phyloP scores from a whole-genome alignment of 768 basidiomycete genomes.

The Amanita pallidorosea region DNA sequence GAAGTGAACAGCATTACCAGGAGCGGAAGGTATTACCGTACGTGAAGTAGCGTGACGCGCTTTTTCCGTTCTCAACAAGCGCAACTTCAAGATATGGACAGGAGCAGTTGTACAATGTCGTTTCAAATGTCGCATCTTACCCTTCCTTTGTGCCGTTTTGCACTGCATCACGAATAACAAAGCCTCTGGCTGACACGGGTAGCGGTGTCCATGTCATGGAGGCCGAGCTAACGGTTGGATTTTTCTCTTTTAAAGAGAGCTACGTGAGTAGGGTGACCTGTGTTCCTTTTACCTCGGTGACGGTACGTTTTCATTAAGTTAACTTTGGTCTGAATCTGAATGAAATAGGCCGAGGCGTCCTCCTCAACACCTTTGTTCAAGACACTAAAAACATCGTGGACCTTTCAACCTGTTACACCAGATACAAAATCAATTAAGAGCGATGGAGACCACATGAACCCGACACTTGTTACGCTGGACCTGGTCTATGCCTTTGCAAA shows the following conservation, averaged over 20 bases:
- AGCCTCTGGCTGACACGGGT: constrained; percentile 15
- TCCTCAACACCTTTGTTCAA: constrained; percentile 69
- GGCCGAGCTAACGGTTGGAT: constrained; percentile 83
- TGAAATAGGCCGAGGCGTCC: constrained; percentile 53
- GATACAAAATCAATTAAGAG: constrained; percentile 22
- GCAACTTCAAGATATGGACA: constrained; percentile 54
- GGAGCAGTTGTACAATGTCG: constrained; percentile 72
- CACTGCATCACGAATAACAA: constrained; percentile 56
- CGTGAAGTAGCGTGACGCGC: constrained; percentile 20
- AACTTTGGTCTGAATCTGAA: neutral
- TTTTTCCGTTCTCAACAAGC: constrained; percentile 1
- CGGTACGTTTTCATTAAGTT: constrained; percentile 34
- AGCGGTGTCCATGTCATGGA: constrained; percentile 42
- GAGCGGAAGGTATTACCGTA: constrained; percentile 87
- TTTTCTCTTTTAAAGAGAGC: constrained; percentile 77
- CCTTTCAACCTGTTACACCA: constrained; percentile 46
- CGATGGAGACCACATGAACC: constrained; percentile 18
- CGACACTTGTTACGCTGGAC: constrained; percentile 81
- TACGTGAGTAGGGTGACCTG: constrained; percentile 83
- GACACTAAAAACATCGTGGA: constrained; percentile 61
- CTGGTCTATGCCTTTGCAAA: constrained; percentile 81
- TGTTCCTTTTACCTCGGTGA: constrained; percentile 65
- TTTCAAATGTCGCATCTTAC: constrained; percentile 84
- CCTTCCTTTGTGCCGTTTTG: constrained; percentile 86
- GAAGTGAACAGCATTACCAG: constrained; percentile 55